Conservation (phyloP, 2,329 filamentous ascomycete species). For the Cadophora malorum region DNA sequence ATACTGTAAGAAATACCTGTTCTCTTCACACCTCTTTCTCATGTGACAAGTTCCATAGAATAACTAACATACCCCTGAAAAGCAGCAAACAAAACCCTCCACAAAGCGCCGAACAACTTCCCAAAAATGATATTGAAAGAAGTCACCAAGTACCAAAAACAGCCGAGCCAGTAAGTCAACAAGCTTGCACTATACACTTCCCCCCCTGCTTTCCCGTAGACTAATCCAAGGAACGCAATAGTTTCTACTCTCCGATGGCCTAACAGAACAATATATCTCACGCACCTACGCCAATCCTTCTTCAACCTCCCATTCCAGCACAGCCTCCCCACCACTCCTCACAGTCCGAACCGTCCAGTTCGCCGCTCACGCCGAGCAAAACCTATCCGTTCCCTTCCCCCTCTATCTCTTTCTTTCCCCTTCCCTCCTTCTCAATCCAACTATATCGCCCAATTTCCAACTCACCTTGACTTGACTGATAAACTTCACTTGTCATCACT, state of each 20-base stretch:
- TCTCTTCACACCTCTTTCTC: neutral
- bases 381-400: constrained; percentile 24
- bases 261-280: constrained; percentile 35
- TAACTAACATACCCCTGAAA: too few relatives aligned
- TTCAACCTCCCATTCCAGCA: neutral
- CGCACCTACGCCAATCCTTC: constrained; percentile 23
- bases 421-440: neutral
- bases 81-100: neutral
- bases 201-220: too few relatives aligned
- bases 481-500: too few relatives aligned
- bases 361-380: constrained; percentile 34
- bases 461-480: neutral
- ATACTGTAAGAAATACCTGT: constrained; percentile 3
- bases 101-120: neutral
- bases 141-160: neutral
- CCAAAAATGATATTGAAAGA: neutral
- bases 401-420: neutral
- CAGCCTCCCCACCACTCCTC: constrained; percentile 9
- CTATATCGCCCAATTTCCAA: neutral
- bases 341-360: constrained; percentile 33
- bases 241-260: constrained; percentile 38
- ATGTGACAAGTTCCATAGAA: too few relatives aligned
- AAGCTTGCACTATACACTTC: neutral
- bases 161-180: constrained; percentile 28
- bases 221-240: neutral